Evolutionary conservation across 305 asterid species (phyloP), one percentile per base, ranked within the genome.

Genomic region (Nicotiana rustica): DNA sequence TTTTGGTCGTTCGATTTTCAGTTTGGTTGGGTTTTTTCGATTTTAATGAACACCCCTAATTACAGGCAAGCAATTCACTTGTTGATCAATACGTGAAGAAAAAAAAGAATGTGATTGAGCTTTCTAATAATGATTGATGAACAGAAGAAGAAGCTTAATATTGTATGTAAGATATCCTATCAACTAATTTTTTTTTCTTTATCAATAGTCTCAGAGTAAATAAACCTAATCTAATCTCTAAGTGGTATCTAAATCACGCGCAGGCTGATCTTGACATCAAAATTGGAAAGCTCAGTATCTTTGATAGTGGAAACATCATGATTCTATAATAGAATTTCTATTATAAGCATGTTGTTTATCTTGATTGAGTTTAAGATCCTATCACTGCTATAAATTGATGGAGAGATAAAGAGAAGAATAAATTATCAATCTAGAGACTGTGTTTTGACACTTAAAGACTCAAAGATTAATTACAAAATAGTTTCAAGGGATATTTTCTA

Each of bases 221-320:
- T 52, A 52, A 52, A 52, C 59, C 59, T 13, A 52, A 52, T 52
- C 6, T 52, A 52, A 12, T 52, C 59, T 52, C 59, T 1, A 52
- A 13, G 13, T 15, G 52, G 13, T 67, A 67, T 33, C 21, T 67
- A 67, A 31, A 67, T 67, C 73, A 67, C 25, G 21, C 3, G 41
- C 62, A 73, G 25, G 61, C 33, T 73, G 21, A 21, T 73, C 25
- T 47, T 73, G 79, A 73, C 79, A 19, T 14, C 13, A 25, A 70
- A 44, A 44, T 1, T 44, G 60, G 59, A 38, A 18, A 41, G 13
- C 60, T 70, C 13, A 19, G 36, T 70, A 19, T 70, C 60, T 25
- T 70, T 13, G 78, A 38, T 38, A 49, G 57, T 49, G 15, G 57
- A 49, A 1, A 73, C 41, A 47, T 73, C 61, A 73, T 18, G n/a